Evolutionary conservation across 2,329 filamentous ascomycete species (phyloP), one percentile per base, ranked within the genome.

Genomic region (Ceratocystiopsis brevicomis): DNA sequence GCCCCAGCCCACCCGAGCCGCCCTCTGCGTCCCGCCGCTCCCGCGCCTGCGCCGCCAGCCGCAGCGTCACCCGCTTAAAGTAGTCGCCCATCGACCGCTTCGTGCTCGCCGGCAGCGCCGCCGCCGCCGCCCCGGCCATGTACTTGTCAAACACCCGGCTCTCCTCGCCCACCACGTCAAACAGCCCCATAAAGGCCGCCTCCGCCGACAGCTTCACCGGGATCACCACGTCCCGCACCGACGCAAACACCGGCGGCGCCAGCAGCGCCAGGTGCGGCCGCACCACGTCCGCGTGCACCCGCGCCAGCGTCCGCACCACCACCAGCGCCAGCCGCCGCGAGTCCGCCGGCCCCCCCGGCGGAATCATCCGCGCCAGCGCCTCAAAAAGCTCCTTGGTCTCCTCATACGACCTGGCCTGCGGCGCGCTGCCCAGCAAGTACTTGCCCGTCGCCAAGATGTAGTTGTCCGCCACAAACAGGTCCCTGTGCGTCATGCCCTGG

Each of bases 131-230:
- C 0, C 77, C 76, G 11, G 73, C 67, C 65, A 95, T 78, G 61
- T 86, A 96, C 62, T 87, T 87, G 53, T 95, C 87, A 58, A 95
- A 96, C 17, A 95, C 76, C 49, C 74, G 78, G 46, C 68, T 71
- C 56, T 95, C 90, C 49, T 87, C 80, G 38, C 94, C 84, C 1
- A 87, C 84, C 1, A 96, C 87, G 38, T 75, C 77, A 64, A 98
- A 96, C 5, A 96, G 69, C 41, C 85, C 76, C 44, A 98, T 71
- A 61, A 98, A 96, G 0, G 88, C 86, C 13, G 87, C 88, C 62
- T 98, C 90, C 2, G 90, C 88, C 0, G 88, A 81, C 25, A 98
- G 69, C 62, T 98, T 98, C 56, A 98, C 80, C 1, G 92, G 92
- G 49, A 98, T 96, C 6, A 96, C 78, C 11, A 77, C 69, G 58